These are phyloP conservation scores for Melampsora americana DNA, from an alignment of 1,284 basidiomycete genomes.

Conservation along the genomic window DNA sequence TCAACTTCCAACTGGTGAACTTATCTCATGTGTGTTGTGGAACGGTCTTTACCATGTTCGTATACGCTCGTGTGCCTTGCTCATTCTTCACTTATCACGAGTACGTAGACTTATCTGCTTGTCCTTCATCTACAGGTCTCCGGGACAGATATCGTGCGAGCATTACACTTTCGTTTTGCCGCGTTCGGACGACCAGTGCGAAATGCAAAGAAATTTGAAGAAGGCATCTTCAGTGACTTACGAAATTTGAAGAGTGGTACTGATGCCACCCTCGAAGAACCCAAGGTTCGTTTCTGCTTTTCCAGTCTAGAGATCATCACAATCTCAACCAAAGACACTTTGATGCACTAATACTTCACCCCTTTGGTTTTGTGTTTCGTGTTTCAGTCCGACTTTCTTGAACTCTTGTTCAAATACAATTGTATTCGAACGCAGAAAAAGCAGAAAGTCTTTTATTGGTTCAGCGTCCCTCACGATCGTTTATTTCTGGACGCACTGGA, in stretches of 20 bases:
- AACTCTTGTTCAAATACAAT: constrained; percentile 86
- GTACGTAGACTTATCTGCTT: background rate
- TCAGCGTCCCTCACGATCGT: constrained; percentile 61
- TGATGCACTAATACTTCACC: background rate
- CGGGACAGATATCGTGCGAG: constrained; percentile 61
- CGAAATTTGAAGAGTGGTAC: constrained; percentile 84
- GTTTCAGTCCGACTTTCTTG: constrained; percentile 76
- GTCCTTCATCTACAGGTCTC: constrained; percentile 15
- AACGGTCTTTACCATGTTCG: constrained; percentile 71
- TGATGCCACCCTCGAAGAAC: constrained; percentile 84
- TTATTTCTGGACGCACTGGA: constrained; percentile 89
- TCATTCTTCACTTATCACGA: background rate
- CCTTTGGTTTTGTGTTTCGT: background rate
- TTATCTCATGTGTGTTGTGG: constrained; percentile 85
- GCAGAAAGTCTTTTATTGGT: constrained; percentile 92
- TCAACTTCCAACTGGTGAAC: constrained; percentile 75
- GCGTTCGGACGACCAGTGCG: constrained; percentile 72
- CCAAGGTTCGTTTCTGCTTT: constrained; percentile 64
- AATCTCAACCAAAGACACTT: background rate
- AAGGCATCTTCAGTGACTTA: constrained; percentile 85
- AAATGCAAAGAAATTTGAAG: constrained; percentile 87
- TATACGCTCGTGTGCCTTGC: background rate
- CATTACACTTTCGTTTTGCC: constrained; percentile 81
- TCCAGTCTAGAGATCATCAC: background rate
- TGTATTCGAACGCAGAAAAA: constrained; percentile 94